Percentiles rank a stretch among this genome's conserved stretches.
These are phyloP conservation scores for Gonapodya prolifera DNA, from an alignment of 192 early-diverging fungal species.

Conservation along the genomic window DNA sequence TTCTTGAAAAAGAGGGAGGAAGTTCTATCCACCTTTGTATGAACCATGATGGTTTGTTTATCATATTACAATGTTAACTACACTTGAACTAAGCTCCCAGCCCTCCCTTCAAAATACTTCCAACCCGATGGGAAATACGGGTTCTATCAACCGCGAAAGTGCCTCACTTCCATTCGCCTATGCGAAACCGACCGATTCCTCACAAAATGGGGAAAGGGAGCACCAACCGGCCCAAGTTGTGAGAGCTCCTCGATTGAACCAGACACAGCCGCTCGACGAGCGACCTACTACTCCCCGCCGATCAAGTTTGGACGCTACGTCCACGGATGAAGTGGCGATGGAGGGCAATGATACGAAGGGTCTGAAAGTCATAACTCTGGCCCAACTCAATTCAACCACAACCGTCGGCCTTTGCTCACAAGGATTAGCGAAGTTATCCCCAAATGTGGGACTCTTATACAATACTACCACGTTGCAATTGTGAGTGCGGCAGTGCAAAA, in stretches of 20 bases:
- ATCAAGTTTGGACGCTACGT: background rate
- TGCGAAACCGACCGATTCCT: background rate
- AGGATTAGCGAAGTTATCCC: conserved; percentile 44
- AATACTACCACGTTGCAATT: conserved; percentile 53
- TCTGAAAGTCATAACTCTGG: conserved; percentile 9
- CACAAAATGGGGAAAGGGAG: background rate
- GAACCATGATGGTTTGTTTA: background rate
- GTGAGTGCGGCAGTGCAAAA: conserved; percentile 27
- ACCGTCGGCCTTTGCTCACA: conserved; percentile 46
- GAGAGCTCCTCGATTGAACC: background rate
- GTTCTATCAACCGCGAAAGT: background rate
- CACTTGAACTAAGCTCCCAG: background rate
- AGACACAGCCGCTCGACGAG: background rate
- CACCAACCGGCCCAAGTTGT: background rate
- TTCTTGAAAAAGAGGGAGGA: background rate
- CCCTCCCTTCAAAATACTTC: background rate
- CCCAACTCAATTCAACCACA: conserved; percentile 16
- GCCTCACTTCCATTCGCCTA: background rate
- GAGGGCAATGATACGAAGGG: background rate
- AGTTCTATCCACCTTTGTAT: background rate
- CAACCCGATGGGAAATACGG: background rate
- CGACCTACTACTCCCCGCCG: background rate
- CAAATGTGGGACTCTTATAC: conserved; percentile 53
- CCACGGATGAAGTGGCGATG: background rate
- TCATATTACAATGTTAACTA: no score